phyloP scores from a whole-genome alignment of 1,284 basidiomycete species.

The Ustilago curta region DNA sequence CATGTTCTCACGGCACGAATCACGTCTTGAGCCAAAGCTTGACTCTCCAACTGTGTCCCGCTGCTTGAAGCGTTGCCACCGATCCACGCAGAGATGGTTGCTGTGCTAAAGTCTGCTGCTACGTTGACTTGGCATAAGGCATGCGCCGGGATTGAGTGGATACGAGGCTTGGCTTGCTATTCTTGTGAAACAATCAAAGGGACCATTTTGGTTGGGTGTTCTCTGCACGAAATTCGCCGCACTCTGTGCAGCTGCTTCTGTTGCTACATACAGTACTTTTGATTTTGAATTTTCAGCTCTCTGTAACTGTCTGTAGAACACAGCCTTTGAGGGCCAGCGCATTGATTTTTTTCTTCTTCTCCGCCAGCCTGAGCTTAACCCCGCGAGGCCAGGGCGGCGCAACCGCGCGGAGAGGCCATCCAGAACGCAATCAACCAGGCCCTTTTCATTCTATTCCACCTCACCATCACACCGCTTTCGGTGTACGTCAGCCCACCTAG shows the following conservation, averaged over 20 bases:
- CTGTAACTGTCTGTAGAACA: slow-evolving; percentile 1
- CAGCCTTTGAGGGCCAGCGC: slow-evolving; percentile 4
- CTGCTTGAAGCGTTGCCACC: background rate
- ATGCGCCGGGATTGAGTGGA: slow-evolving; percentile 22
- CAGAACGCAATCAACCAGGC: background rate
- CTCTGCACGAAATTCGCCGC: slow-evolving; percentile 11
- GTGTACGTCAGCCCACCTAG: slow-evolving; percentile 4
- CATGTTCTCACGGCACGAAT: slow-evolving; percentile 4
- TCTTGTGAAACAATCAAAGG: background rate
- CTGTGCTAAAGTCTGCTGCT: no score
- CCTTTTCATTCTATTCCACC: background rate
- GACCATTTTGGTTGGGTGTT: background rate
- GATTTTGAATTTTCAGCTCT: background rate
- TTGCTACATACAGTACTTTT: no score
- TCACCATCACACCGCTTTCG: slow-evolving; percentile 20
- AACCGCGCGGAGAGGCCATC: background rate
- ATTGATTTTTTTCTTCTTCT: background rate
- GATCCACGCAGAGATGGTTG: background rate
- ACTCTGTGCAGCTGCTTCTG: background rate
- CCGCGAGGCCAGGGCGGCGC: slow-evolving; percentile 5
- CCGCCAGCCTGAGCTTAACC: background rate
- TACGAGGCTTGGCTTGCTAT: slow-evolving; percentile 8
- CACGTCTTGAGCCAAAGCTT: background rate
- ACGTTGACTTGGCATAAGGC: background rate
- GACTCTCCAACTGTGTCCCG: background rate